Base-by-base conservation (phyloP, 495 filamentous ascomycete genomes). In the Oleoguttula mirabilis region DNA sequence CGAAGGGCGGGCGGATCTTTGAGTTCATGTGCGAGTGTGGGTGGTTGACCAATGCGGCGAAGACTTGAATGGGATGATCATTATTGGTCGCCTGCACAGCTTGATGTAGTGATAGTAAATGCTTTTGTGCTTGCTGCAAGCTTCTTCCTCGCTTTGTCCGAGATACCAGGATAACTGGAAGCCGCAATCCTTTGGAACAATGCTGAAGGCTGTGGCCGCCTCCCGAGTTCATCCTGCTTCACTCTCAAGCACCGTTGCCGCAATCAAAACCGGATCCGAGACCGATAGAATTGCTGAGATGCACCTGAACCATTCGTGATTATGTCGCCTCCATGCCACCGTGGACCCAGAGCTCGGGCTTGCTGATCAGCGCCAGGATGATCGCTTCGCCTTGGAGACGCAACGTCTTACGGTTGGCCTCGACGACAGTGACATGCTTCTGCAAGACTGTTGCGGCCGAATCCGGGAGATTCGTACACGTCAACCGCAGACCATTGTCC, bases 1-100 rank as follows among this genome's bases (percentile, higher is more conserved):
- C 71, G 14, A 85, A 82, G 55, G 65, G 69, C 6, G 68, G 69
- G 31, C 73, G 81, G 48, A 76, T 96, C 32, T 94, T 85, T 57
- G 90, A 96, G 54, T 98, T 96, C 60, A 88, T 94, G 65, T 82
- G 90, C 22, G 79, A 86, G 55, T 79, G 76, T 32, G 90, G 90
- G 7, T 96, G 90, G 90, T 82, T 95, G 42, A 77, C 72, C 22
- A 92, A 88, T 65, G 70, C 61, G 11, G 46, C 46, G 4, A 42
- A 37, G 39, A 33, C 8, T 28, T 41, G 17, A 31, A n/a, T n/a
- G n/a, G n/a, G n/a, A n/a, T n/a, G n/a, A n/a, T n/a, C n/a, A n/a
- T n/a, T n/a, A n/a, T 20, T 8, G 15, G 7, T 7, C 7, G 25
- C 7, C 7, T n/a, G n/a, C 7, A n/a, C 7, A 28, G 25, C 25